Conservation (phyloP, 768 basidiomycete species). For the Mycena polygramma region DNA sequence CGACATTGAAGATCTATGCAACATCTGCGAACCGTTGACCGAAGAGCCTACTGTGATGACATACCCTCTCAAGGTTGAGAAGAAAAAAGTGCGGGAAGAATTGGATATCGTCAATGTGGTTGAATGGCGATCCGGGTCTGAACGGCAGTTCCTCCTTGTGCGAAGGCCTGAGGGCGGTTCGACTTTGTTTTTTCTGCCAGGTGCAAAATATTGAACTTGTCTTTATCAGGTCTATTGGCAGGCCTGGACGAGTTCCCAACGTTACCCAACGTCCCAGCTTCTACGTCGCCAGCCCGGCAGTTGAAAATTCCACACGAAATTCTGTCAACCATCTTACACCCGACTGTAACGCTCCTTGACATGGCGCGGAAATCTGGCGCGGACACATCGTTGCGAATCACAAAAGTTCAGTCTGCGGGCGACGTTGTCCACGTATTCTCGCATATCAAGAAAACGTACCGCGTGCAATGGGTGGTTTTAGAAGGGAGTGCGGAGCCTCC, state of each 20-base stretch:
- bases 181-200: slow-evolving; percentile 31
- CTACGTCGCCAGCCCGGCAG: slow-evolving; percentile 51
- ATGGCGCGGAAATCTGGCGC: slow-evolving; percentile 19
- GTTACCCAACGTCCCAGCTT: slow-evolving; percentile 62
- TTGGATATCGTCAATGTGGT: slow-evolving; percentile 88
- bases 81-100: slow-evolving; percentile 88
- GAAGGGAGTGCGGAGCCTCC: slow-evolving; percentile 69
- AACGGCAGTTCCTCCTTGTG: slow-evolving; percentile 79
- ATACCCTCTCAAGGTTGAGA: slow-evolving; percentile 90
- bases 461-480: slow-evolving; percentile 77
- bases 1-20: slow-evolving; percentile 87
- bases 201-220: neutral
- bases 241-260: slow-evolving; percentile 93
- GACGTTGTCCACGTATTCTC: slow-evolving; percentile 89
- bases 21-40: slow-evolving; percentile 72
- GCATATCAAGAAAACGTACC: slow-evolving; percentile 90
- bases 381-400: slow-evolving; percentile 48
- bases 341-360: slow-evolving; percentile 41
- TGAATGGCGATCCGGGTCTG: slow-evolving; percentile 70
- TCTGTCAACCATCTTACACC: slow-evolving; percentile 55
- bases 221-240: slow-evolving; percentile 81
- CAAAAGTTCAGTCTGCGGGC: slow-evolving; percentile 64
- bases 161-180: slow-evolving; percentile 88
- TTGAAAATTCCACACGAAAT: slow-evolving; percentile 50
- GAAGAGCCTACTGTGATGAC: slow-evolving; percentile 63